These are phyloP conservation scores for Primulina huaijiensis DNA, from an alignment of 257 asterid species.

Conservation along the genomic window DNA sequence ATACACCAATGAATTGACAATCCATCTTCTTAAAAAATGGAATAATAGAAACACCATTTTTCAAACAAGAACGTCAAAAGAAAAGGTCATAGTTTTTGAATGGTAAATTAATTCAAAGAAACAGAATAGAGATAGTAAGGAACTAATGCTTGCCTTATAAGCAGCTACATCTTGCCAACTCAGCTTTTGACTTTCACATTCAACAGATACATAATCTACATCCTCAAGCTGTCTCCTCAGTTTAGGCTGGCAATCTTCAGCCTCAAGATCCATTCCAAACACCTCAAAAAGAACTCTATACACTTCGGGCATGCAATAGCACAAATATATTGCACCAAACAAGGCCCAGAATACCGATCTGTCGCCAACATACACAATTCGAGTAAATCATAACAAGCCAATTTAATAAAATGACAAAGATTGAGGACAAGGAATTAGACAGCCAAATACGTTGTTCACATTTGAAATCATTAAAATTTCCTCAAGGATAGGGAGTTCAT, in stretches of 20 bases:
- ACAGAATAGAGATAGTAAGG: not conserved
- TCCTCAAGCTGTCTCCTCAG: constrained; percentile 93
- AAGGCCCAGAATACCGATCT: constrained; percentile 98
- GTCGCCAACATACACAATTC: constrained; percentile 27
- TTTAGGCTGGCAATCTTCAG: constrained; percentile 96
- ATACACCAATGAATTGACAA: not conserved
- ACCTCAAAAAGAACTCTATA: constrained; percentile 96
- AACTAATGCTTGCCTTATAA: not conserved
- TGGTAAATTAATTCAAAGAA: not conserved
- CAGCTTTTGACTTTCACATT: constrained; percentile 32
- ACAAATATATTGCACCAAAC: constrained; percentile 95
- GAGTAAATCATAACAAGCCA: constrained; percentile 5
- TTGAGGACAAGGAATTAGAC: not conserved
- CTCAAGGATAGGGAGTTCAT: not conserved
- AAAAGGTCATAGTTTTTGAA: not conserved
- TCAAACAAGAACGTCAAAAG: not conserved
- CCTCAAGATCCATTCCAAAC: constrained; percentile 93
- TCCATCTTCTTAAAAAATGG: constrained; percentile 3
- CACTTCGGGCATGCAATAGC: constrained; percentile 98
- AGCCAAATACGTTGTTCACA: not conserved
- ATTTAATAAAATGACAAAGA: not conserved
- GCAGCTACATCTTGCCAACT: not conserved
- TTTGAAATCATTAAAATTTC: not conserved
- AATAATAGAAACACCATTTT: not conserved
- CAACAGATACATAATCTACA: constrained; percentile 87